Conservation (phyloP, 202 grass and related monocot species). For the Eragrostis tef region DNA sequence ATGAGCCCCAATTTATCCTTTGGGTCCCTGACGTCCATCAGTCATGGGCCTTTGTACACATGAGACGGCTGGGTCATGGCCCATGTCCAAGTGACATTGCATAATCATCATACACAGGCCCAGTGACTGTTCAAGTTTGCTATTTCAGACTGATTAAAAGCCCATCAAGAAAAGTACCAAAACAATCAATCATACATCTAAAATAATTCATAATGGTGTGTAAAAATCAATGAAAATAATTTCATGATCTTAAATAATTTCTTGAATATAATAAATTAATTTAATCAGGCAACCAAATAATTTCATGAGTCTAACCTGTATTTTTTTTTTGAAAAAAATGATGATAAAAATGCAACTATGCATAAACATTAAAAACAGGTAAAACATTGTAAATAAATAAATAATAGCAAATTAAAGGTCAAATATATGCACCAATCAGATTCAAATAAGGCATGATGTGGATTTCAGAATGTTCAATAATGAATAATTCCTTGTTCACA, state of each 20-base stretch:
- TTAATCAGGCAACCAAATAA: too few relatives aligned
- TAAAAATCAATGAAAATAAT: too few relatives aligned
- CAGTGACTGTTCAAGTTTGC: background rate
- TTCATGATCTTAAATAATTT: background rate
- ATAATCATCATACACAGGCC: background rate
- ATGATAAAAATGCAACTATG: background rate
- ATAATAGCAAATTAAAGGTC: too few relatives aligned
- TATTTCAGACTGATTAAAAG: too few relatives aligned
- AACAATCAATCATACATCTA: too few relatives aligned
- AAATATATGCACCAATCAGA: background rate
- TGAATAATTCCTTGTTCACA: background rate
- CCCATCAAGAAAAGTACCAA: too few relatives aligned
- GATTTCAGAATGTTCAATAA: background rate
- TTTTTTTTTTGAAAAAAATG: too few relatives aligned
- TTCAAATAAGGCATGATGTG: constrained; percentile 2
- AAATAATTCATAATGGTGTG: too few relatives aligned
- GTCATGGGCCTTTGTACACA: too few relatives aligned
- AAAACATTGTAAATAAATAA: background rate
- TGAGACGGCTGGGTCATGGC: background rate
- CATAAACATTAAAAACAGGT: background rate
- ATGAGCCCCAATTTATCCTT: too few relatives aligned
- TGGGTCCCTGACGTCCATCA: too few relatives aligned
- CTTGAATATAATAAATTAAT: background rate
- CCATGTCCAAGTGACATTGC: background rate
- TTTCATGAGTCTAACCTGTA: too few relatives aligned